Evolutionary conservation across 1,284 basidiomycete genomes (phyloP), one percentile per base, ranked within the genome.

Genomic region (Grifola frondosa): DNA sequence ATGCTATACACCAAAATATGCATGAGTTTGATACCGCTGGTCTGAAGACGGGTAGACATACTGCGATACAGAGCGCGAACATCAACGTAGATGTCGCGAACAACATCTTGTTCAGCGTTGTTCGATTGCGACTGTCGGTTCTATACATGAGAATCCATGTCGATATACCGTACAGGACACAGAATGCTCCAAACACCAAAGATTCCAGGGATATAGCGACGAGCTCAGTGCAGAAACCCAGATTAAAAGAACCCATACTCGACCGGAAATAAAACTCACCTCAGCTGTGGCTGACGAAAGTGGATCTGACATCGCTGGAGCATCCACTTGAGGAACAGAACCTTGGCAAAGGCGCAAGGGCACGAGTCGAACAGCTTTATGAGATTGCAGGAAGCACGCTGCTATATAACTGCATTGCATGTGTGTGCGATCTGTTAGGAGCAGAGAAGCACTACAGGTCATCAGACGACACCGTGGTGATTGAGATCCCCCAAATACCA

Each of bases 61-160:
- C 51, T 22, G 44, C 40, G 19, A 50, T 46, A 1, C 46, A 43
- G 5, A 53, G 33, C n/a, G 50, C 11, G 43, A 43, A 53, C 51
- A 53, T 53, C 4, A 45, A 13, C 1, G 51, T 50, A 15, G 51
- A 50, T 10, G 51, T 53, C 15, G 13, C 48, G 26, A 53, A 53
- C 19, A 53, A 42, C 46, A 50, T 42, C 40, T 42, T 45, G 46
- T 53, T 53, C 25, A 48, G 45, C 0, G 29, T 40, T 3, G 51
- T 46, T 16, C 16, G 22, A 25, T 41, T 42, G 11, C 51, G 48
- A 23, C 40, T 28, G 38, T 45, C 50, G 45, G 49, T 48, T 46
- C 51, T 48, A 44, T 53, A 53, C 22, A 53, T 43, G 10, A 53
- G 46, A 33, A 53, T 53, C 51, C 51, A 53, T 23, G 50, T 48